These are phyloP conservation scores for Claviceps lovelessii DNA, from an alignment of 2,329 filamentous ascomycete genomes.

Conservation along the genomic window DNA sequence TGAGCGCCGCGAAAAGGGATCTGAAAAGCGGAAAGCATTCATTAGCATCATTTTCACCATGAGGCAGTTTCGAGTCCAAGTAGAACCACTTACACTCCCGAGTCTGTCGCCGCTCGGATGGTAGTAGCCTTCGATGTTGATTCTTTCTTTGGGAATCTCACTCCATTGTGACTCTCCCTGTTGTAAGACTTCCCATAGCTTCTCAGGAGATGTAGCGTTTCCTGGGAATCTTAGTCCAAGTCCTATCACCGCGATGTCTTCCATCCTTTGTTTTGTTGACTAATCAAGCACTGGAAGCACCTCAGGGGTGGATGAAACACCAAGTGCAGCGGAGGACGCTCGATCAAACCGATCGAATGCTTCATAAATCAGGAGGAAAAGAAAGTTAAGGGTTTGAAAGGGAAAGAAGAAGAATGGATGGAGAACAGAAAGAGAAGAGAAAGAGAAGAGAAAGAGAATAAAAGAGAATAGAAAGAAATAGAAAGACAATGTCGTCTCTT, in stretches of 20 bases:
- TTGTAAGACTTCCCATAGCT: constrained; percentile 35
- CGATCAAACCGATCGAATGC: neutral
- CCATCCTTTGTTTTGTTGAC: neutral
- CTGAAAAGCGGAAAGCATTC: constrained; percentile 11
- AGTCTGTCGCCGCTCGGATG: constrained; percentile 36
- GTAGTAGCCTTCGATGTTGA: constrained; percentile 39
- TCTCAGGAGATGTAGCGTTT: constrained; percentile 27
- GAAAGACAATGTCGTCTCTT: neutral
- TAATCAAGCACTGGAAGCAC: neutral
- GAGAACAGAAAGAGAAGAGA: too few species aligned
- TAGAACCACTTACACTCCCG: constrained; percentile 26
- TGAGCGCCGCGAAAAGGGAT: constrained; percentile 35
- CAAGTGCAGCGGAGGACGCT: neutral
- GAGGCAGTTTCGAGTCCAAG: neutral
- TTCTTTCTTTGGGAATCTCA: constrained; percentile 31
- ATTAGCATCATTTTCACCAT: constrained; percentile 8
- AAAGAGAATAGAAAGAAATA: neutral
- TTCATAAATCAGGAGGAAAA: neutral
- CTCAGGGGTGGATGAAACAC: neutral
- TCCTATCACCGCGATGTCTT: constrained; percentile 39
- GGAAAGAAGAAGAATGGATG: neutral
- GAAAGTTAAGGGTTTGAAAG: neutral
- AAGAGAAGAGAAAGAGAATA: neutral
- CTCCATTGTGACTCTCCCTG: constrained; percentile 32
- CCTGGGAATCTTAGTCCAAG: constrained; percentile 38